phyloP scores from a whole-genome alignment of 306 rosid genomes.

The Potentilla sterilis region DNA sequence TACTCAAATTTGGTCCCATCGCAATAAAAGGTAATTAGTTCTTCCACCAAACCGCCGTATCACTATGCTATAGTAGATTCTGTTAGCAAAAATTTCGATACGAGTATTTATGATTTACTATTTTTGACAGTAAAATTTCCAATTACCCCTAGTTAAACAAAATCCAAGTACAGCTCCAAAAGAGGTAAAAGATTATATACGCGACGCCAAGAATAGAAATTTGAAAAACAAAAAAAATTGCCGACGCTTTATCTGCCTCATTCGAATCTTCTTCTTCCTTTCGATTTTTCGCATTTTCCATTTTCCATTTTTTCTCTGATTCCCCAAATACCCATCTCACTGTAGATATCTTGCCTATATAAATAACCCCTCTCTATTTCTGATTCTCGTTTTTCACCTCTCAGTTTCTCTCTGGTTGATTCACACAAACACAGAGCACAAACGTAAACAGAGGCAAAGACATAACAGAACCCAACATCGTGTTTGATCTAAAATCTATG shows the following conservation, averaged over 20 bases:
- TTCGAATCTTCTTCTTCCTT: slow-evolving; percentile 14
- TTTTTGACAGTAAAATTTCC: not conserved
- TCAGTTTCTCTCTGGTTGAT: slow-evolving; percentile 1
- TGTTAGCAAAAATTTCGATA: not conserved
- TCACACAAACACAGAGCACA: not conserved
- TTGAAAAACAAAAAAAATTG: slow-evolving; percentile 20
- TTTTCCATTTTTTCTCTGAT: not conserved
- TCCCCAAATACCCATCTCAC: slow-evolving; percentile 1
- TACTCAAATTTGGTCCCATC: not conserved
- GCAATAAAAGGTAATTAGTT: not conserved
- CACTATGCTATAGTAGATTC: not conserved
- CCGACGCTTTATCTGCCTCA: slow-evolving; percentile 22
- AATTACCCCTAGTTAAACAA: not conserved
- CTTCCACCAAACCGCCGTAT: not conserved
- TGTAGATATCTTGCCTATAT: slow-evolving; percentile 14
- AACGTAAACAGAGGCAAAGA: not conserved
- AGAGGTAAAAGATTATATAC: slow-evolving; percentile 33
- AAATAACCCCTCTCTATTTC: slow-evolving; percentile 11
- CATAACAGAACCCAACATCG: not conserved
- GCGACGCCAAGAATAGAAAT: slow-evolving; percentile 67
- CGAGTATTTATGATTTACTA: not conserved
- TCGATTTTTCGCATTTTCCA: not conserved
- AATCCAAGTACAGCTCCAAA: not conserved
- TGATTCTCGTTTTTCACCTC: slow-evolving; percentile 5
- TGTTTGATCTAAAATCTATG: not conserved